Conservation (phyloP, 306 rosid species). For the Cyclanthera cordifolia region DNA sequence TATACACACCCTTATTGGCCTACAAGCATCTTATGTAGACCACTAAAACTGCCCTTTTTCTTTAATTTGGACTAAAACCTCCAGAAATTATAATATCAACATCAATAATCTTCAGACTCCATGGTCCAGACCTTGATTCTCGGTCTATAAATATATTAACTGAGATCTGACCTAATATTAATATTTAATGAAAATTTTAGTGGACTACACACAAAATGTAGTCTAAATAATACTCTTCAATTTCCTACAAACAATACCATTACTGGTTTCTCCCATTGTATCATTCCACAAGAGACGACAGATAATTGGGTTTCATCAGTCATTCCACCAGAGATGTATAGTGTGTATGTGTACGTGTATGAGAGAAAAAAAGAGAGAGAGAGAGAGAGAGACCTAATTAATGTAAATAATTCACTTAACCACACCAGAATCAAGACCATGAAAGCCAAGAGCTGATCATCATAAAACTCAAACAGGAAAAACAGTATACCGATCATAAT, state of each 20-base stretch:
- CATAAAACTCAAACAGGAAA: constrained; percentile 92
- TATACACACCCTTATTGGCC: neutral
- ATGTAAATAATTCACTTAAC: constrained; percentile 90
- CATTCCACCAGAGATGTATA: neutral
- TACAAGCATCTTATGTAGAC: neutral
- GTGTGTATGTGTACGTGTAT: neutral
- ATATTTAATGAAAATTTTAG: neutral
- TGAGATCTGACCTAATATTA: neutral
- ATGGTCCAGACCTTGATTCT: no score
- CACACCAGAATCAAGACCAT: constrained; percentile 94
- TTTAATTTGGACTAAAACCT: neutral
- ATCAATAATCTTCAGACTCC: no score
- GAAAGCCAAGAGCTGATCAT: constrained; percentile 89
- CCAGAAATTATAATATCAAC: neutral
- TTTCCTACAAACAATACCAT: neutral
- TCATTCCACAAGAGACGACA: neutral
- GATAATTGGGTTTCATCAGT: neutral
- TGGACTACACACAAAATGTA: neutral
- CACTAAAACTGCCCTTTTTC: neutral
- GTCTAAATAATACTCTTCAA: neutral
- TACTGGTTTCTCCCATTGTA: neutral
- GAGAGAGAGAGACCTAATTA: constrained; percentile 55
- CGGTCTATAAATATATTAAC: no score
- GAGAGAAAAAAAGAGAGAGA: constrained; percentile 25
- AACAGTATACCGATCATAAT: constrained; percentile 95